Evolutionary conservation across 441 rosid species (phyloP).

Genomic region (Dalechampia spathulata): DNA sequence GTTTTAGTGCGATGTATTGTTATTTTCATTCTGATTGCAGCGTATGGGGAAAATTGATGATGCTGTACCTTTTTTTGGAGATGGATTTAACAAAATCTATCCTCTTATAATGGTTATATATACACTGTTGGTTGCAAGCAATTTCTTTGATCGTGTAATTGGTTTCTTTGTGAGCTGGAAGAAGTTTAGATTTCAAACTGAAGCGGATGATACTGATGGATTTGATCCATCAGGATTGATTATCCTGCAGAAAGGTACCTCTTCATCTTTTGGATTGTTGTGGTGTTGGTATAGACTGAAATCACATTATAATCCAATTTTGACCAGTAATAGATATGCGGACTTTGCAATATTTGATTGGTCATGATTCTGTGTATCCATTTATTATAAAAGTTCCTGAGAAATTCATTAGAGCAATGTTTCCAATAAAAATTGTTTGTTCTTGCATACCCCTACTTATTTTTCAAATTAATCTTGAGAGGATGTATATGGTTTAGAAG

Average conservation of each 20-base stretch:
- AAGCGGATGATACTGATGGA: slow-evolving; percentile 79
- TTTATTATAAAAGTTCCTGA: too few relatives aligned
- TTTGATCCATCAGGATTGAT: slow-evolving; percentile 91
- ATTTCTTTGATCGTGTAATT: slow-evolving; percentile 81
- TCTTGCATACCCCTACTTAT: too few relatives aligned
- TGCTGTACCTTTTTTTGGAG: slow-evolving; percentile 78
- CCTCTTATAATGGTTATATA: slow-evolving; percentile 97
- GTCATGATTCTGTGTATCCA: too few relatives aligned
- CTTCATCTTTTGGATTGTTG: too few relatives aligned
- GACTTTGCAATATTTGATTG: too few relatives aligned
- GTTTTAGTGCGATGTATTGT: slow-evolving; percentile 9
- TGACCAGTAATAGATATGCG: too few relatives aligned
- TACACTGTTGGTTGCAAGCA: slow-evolving; percentile 88
- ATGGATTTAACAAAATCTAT: slow-evolving; percentile 81
- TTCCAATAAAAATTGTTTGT: too few relatives aligned
- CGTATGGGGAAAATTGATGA: slow-evolving; percentile 88
- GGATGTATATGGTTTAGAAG: too few relatives aligned
- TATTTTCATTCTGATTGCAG: slow-evolving; percentile 43
- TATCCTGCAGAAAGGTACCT: slow-evolving; percentile 77
- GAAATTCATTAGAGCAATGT: too few relatives aligned
- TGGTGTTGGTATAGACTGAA: too few relatives aligned
- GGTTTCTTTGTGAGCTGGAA: slow-evolving; percentile 96
- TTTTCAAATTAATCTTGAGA: too few relatives aligned
- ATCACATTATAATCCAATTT: too few relatives aligned
- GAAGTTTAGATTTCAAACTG: slow-evolving; percentile 74